phyloP scores from a whole-genome alignment of 2,329 filamentous ascomycete genomes.

The Elsinoe perseae region DNA sequence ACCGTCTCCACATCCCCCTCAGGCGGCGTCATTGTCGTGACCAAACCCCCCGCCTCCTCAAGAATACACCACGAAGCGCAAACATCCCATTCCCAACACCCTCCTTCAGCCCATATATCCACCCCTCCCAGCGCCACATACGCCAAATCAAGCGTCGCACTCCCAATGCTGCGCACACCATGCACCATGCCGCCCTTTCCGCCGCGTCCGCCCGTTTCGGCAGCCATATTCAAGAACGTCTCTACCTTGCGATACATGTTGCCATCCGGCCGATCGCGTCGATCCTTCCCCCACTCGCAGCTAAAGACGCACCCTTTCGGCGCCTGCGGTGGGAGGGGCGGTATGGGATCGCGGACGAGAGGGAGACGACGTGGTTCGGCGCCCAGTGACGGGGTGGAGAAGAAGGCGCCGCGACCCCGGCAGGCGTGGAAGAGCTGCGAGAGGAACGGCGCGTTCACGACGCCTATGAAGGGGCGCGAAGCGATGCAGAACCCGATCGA shows the following conservation, averaged over 20 bases:
- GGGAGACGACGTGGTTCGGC: slow-evolving; percentile 58
- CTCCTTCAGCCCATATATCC: slow-evolving; percentile 75
- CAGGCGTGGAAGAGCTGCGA: slow-evolving; percentile 63
- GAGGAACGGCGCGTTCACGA: slow-evolving; percentile 65
- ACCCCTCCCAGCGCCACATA: slow-evolving; percentile 68
- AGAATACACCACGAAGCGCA: slow-evolving; percentile 67
- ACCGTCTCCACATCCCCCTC: slow-evolving; percentile 45
- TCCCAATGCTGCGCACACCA: slow-evolving; percentile 62
- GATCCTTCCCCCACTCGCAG: slow-evolving; percentile 75
- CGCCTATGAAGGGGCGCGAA: slow-evolving; percentile 56
- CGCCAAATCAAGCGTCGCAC: slow-evolving; percentile 65
- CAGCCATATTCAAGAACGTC: slow-evolving; percentile 67
- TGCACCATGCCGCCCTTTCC: slow-evolving; percentile 74
- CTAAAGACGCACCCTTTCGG: slow-evolving; percentile 64
- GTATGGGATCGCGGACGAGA: slow-evolving; percentile 53
- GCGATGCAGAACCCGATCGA: slow-evolving; percentile 62
- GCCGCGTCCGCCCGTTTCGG: slow-evolving; percentile 53
- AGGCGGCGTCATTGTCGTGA: slow-evolving; percentile 68
- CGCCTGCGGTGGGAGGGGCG: slow-evolving; percentile 55
- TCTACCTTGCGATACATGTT: slow-evolving; percentile 66
- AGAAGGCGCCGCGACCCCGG: slow-evolving; percentile 57
- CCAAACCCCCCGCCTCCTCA: slow-evolving; percentile 63
- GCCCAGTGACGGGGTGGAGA: slow-evolving; percentile 27
- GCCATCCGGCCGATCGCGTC: slow-evolving; percentile 56
- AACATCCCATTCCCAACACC: slow-evolving; percentile 75